These are phyloP conservation scores for Sphenostylis stenocarpa DNA, from an alignment of 306 rosid species.

Conservation along the genomic window DNA sequence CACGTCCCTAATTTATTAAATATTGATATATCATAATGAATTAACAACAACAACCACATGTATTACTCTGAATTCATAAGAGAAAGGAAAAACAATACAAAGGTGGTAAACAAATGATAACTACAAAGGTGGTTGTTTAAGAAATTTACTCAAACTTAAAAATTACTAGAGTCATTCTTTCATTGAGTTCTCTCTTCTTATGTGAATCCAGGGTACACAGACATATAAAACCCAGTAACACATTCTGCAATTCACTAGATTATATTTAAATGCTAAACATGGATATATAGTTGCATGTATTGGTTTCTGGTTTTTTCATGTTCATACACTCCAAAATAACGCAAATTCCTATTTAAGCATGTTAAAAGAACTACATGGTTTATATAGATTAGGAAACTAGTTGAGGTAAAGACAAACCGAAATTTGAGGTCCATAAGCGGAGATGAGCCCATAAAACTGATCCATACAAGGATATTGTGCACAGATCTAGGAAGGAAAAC, in stretches of 20 bases:
- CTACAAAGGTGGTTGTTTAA: too few species aligned
- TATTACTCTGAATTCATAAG: too few species aligned
- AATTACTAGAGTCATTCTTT: neutral
- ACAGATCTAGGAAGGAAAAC: conserved; percentile 46
- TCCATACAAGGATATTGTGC: conserved; percentile 66
- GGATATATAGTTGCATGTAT: neutral
- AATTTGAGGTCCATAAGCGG: conserved; percentile 67
- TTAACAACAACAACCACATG: too few species aligned
- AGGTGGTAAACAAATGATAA: neutral
- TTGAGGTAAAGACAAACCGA: conserved; percentile 54
- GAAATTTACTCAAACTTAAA: too few species aligned
- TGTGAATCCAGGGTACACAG: neutral
- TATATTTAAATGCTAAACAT: neutral
- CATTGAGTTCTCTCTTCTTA: neutral
- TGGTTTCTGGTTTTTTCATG: conserved; percentile 21
- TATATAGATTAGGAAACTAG: conserved; percentile 19
- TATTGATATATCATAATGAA: conserved; percentile 24
- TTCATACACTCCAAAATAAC: neutral
- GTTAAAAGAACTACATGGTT: neutral
- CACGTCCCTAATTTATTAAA: conserved; percentile 59
- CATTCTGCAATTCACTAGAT: neutral
- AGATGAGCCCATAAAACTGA: conserved; percentile 64
- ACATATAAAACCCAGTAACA: neutral
- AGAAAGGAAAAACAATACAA: too few species aligned
- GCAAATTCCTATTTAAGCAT: conserved; percentile 25